These are phyloP conservation scores for Trichoderma arundinaceum DNA, from an alignment of 2,329 filamentous ascomycete genomes.

Conservation along the genomic window DNA sequence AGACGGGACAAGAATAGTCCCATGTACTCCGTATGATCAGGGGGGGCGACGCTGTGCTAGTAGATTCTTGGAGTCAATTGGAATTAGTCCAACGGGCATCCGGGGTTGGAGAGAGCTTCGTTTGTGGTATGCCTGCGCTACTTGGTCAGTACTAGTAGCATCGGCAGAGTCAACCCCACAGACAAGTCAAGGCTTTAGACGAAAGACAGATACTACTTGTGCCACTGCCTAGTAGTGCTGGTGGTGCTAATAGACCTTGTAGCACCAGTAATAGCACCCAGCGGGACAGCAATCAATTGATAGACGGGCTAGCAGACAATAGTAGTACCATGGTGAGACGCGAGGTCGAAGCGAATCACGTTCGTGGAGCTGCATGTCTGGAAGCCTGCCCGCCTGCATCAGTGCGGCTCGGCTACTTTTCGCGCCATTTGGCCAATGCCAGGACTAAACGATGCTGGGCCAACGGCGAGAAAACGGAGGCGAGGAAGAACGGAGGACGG, in stretches of 20 bases:
- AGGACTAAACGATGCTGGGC: not conserved
- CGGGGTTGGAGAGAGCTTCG: not conserved
- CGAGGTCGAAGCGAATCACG: slow-evolving; percentile 25
- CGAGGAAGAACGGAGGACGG: not conserved
- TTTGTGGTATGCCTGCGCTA: not conserved
- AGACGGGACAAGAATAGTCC: not conserved
- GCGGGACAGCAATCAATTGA: too few species aligned
- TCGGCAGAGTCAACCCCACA: slow-evolving; percentile 4
- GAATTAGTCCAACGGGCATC: not conserved
- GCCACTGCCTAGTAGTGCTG: not conserved
- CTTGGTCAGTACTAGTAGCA: not conserved
- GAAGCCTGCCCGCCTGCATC: slow-evolving; percentile 17
- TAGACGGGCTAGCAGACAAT: not conserved
- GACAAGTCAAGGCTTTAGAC: slow-evolving; percentile 16
- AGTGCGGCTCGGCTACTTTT: slow-evolving; percentile 17
- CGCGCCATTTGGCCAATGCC: not conserved
- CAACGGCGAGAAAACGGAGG: slow-evolving; percentile 9
- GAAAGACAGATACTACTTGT: too few species aligned
- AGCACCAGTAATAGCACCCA: too few species aligned
- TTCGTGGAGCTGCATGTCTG: slow-evolving; percentile 29
- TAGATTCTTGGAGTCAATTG: not conserved
- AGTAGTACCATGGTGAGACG: not conserved
- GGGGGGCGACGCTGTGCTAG: not conserved
- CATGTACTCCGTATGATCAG: slow-evolving; percentile 5
- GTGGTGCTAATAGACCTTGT: not conserved